phyloP scores from a whole-genome alignment of 495 filamentous ascomycete genomes.

The Penicillium ochrochloron region DNA sequence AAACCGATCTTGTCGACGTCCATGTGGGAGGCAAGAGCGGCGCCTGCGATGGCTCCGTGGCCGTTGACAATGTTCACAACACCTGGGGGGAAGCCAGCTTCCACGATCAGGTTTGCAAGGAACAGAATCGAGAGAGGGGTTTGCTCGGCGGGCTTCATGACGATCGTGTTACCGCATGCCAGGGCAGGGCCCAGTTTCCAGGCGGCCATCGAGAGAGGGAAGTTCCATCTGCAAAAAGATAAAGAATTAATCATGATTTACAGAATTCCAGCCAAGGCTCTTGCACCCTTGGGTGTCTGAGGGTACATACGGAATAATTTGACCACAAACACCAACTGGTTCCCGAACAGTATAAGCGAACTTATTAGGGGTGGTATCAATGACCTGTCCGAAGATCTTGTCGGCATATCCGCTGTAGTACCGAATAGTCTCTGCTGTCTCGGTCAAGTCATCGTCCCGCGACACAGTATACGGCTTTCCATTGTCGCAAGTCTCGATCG shows the following conservation, averaged over 20 bases:
- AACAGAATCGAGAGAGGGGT: conserved; percentile 83
- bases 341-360: conserved; percentile 87
- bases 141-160: conserved; percentile 91
- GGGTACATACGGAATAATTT: conserved; percentile 75
- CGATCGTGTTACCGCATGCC: conserved; percentile 72
- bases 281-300: too few species aligned
- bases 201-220: conserved; percentile 77
- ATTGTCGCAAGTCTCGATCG: conserved; percentile 93
- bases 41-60: conserved; percentile 72
- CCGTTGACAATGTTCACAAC: conserved; percentile 90
- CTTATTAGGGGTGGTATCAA: conserved; percentile 78
- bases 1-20: conserved; percentile 88
- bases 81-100: conserved; percentile 89
- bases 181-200: conserved; percentile 75
- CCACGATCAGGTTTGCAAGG: conserved; percentile 74
- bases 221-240: conserved; percentile 65
- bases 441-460: conserved; percentile 70
- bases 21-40: conserved; percentile 74
- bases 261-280: too few species aligned
- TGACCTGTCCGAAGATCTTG: conserved; percentile 87
- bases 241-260: not conserved
- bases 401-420: conserved; percentile 92
- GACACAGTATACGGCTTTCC: conserved; percentile 82
- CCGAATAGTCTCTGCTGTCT: conserved; percentile 69
- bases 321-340: conserved; percentile 86